Evolutionary conservation across 2,329 filamentous ascomycete genomes (phyloP).

Genomic region (Tolypocladium endophyticum): DNA sequence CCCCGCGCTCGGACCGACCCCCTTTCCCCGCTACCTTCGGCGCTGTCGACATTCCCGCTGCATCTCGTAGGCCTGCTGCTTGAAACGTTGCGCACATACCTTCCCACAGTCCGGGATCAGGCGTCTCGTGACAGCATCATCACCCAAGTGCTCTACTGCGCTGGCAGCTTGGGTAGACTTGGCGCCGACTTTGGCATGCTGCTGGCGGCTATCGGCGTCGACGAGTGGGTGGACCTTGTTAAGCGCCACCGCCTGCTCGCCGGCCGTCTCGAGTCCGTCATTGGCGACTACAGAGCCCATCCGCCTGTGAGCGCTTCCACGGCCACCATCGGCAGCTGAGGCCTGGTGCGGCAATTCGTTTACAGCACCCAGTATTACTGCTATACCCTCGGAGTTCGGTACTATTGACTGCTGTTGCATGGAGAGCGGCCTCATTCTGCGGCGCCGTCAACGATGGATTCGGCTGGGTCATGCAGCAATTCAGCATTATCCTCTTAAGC

Average conservation of each 20-base stretch:
- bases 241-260: constrained; percentile 79
- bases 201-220: constrained; percentile 48
- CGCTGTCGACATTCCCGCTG: constrained; percentile 73
- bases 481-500: neutral
- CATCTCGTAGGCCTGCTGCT: constrained; percentile 74
- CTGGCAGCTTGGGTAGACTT: constrained; percentile 77
- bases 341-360: neutral
- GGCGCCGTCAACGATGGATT: neutral
- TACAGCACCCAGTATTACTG: neutral
- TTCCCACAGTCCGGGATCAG: constrained; percentile 73
- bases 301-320: neutral
- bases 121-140: constrained; percentile 75
- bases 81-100: constrained; percentile 62
- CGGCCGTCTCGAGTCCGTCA: constrained; percentile 62
- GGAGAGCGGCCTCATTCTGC: neutral
- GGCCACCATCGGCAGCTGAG: neutral
- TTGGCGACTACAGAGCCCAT: constrained; percentile 36
- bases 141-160: constrained; percentile 88
- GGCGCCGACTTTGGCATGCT: constrained; percentile 91
- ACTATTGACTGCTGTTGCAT: neutral
- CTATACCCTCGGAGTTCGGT: neutral
- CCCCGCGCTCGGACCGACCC: constrained; percentile 15
- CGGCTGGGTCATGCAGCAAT: neutral
- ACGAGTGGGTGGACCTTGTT: constrained; percentile 82
- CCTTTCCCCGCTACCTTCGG: constrained; percentile 57